Percentiles rank a stretch among this genome's conserved stretches.
Evolutionary conservation across 345 rosid genomes (phyloP).

Genomic region (Mangifera indica): DNA sequence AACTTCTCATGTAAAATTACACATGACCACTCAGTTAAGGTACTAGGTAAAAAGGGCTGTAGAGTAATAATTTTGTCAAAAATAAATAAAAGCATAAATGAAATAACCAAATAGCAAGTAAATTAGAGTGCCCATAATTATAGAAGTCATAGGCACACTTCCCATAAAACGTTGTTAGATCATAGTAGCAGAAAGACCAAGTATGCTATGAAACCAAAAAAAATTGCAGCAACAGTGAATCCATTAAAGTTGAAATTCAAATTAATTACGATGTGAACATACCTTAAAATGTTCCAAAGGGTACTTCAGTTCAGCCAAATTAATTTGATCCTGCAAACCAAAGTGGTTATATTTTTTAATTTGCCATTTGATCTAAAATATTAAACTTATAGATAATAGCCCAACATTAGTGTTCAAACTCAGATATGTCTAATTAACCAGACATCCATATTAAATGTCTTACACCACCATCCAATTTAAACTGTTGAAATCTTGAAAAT

Average conservation of each 20-base stretch:
- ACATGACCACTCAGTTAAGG: too few species aligned
- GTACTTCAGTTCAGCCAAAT: slow-evolving; percentile 82
- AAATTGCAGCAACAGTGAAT: background rate
- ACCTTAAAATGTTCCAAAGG: slow-evolving; percentile 90
- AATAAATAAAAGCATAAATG: background rate
- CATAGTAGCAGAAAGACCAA: background rate
- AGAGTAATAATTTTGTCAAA: background rate
- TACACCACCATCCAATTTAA: too few species aligned
- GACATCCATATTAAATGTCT: too few species aligned
- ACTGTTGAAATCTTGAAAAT: too few species aligned
- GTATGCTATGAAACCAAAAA: background rate
- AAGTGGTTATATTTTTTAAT: background rate
- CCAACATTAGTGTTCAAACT: background rate
- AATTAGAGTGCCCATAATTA: background rate
- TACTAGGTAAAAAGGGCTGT: too few species aligned
- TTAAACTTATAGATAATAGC: too few species aligned
- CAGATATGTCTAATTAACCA: background rate
- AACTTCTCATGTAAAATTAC: too few species aligned
- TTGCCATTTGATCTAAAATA: background rate
- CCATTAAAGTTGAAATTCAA: background rate
- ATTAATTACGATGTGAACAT: slow-evolving; percentile 9
- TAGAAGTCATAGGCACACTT: background rate
- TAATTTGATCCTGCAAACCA: slow-evolving; percentile 81
- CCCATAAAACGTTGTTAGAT: background rate
- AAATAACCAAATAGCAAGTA: background rate